Evolutionary conservation across 495 filamentous ascomycete genomes (phyloP).

Genomic region (Neurospora hispaniola): DNA sequence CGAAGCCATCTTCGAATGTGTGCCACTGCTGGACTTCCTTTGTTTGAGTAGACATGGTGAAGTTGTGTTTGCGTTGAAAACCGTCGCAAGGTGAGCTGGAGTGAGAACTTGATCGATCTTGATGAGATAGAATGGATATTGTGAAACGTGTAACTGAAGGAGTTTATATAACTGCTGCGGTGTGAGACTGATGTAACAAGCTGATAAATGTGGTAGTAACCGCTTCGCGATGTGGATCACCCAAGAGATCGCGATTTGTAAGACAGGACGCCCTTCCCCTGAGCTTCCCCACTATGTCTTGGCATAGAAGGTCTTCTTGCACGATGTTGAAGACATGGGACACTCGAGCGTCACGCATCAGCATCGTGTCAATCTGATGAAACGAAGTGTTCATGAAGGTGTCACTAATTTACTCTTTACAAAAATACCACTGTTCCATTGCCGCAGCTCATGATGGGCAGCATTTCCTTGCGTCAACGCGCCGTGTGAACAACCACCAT

Average conservation of each 20-base stretch:
- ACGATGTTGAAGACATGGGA: not conserved
- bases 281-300: not conserved
- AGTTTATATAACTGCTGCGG: too few species aligned
- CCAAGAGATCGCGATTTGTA: not conserved
- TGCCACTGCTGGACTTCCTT: not conserved
- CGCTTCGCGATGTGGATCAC: not conserved
- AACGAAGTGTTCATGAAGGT: not conserved
- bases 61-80: too few species aligned
- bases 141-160: too few species aligned
- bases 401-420: not conserved
- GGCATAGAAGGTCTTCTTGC: not conserved
- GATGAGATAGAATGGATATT: too few species aligned
- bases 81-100: too few species aligned
- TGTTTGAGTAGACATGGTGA: not conserved
- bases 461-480: not conserved
- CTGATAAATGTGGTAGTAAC: not conserved
- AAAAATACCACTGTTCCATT: not conserved
- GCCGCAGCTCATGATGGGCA: too few species aligned
- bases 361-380: not conserved
- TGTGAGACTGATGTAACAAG: not conserved
- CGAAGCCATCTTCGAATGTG: slow-evolving; percentile 29
- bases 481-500: not conserved
- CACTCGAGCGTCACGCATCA: not conserved
- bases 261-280: not conserved
- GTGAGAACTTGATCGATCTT: too few species aligned